Evolutionary conservation across 2,329 filamentous ascomycete species (phyloP).

Genomic region (Arthroderma sp.): DNA sequence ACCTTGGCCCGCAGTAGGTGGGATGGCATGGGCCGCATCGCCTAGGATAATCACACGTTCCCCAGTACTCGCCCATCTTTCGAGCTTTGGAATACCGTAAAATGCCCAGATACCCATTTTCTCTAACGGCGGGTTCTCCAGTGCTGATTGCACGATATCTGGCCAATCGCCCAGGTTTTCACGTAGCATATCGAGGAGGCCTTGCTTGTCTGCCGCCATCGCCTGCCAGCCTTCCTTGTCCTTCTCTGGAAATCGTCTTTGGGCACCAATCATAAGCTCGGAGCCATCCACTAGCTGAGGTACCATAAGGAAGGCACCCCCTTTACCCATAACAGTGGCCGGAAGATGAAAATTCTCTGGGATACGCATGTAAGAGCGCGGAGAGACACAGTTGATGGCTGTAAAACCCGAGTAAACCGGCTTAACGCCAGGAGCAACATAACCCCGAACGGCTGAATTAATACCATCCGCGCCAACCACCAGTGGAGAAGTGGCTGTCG

Average conservation of each 20-base stretch:
- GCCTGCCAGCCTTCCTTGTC: conserved; percentile 13
- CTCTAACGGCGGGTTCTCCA: conserved; percentile 18
- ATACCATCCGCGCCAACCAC: conserved; percentile 49
- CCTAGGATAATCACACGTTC: conserved; percentile 29
- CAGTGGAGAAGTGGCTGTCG: conserved; percentile 25
- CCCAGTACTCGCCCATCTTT: conserved; percentile 21
- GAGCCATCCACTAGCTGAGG: conserved; percentile 38
- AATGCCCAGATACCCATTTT: conserved; percentile 23
- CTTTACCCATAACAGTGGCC: conserved; percentile 30
- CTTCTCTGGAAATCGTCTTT: conserved; percentile 26
- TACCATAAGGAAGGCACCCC: conserved; percentile 39
- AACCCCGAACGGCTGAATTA: conserved; percentile 41
- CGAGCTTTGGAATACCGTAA: conserved; percentile 24
- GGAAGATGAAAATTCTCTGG: conserved; percentile 29
- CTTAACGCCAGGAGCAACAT: conserved; percentile 37
- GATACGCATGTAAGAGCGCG: conserved; percentile 9
- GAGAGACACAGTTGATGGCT: conserved; percentile 14
- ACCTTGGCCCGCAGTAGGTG: too few species aligned
- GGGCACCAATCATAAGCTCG: conserved; percentile 37
- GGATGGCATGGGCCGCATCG: conserved; percentile 31
- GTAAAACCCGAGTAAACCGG: conserved; percentile 38
- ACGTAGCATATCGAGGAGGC: conserved; percentile 22
- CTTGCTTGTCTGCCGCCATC: conserved; percentile 16
- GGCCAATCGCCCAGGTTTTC: conserved; percentile 19
- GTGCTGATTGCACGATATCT: conserved; percentile 8